A percentile compares a stretch with the other conserved stretches of the same genome.
These are phyloP conservation scores for Fusarium musae DNA, from an alignment of 2,329 filamentous ascomycete species.

Conservation along the genomic window DNA sequence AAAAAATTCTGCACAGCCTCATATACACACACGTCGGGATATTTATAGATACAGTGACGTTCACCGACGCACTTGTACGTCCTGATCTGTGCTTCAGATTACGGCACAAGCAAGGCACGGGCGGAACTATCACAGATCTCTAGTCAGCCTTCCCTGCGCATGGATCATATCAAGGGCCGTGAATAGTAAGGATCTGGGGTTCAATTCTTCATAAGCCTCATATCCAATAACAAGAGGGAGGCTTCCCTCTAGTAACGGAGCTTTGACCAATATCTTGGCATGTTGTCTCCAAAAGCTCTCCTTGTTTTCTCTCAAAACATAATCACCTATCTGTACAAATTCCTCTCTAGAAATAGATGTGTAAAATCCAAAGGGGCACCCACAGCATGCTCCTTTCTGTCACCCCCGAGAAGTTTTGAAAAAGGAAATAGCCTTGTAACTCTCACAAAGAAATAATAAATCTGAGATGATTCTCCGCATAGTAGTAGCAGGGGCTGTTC, in stretches of 20 bases:
- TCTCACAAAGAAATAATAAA: slow-evolving; percentile 15
- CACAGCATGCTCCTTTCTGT: slow-evolving; percentile 3
- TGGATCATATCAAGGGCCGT: slow-evolving; percentile 25
- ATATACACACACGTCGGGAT: not conserved
- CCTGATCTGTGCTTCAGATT: slow-evolving; percentile 11
- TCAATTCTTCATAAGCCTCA: slow-evolving; percentile 17
- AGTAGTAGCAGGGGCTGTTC: not conserved
- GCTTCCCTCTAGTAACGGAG: slow-evolving; percentile 3
- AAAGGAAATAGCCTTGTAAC: not conserved
- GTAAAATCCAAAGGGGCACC: slow-evolving; percentile 14
- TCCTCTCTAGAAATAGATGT: slow-evolving; percentile 20
- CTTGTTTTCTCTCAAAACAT: slow-evolving; percentile 5
- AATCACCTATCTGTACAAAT: slow-evolving; percentile 13
- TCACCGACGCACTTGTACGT: not conserved
- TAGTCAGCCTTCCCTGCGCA: slow-evolving; percentile 27
- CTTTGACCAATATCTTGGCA: slow-evolving; percentile 19
- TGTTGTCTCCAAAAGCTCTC: slow-evolving; percentile 18
- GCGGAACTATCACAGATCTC: not conserved
- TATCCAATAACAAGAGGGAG: slow-evolving; percentile 6
- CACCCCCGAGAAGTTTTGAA: not conserved
- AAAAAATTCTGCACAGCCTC: not conserved
- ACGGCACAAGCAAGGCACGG: slow-evolving; percentile 15
- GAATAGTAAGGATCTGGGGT: slow-evolving; percentile 13
- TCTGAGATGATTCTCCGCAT: not conserved
- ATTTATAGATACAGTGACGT: slow-evolving; percentile 5